These are phyloP conservation scores for Suillus spraguei DNA, from an alignment of 768 basidiomycete genomes.

Conservation along the genomic window DNA sequence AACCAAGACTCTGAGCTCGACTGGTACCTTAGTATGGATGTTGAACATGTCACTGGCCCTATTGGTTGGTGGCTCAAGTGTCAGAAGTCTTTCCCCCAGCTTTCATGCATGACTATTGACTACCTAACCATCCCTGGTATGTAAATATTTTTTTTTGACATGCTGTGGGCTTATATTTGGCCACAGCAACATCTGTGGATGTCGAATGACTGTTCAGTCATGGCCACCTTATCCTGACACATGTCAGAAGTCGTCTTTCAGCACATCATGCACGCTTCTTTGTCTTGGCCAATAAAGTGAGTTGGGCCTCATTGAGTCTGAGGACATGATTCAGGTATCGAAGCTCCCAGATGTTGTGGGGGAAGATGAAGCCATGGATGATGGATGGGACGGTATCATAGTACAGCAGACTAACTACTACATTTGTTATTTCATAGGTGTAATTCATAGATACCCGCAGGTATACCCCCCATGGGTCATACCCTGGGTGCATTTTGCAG, in stretches of 20 bases:
- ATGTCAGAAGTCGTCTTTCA: slow-evolving; percentile 18
- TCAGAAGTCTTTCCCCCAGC: slow-evolving; percentile 34
- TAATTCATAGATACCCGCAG: too few relatives aligned
- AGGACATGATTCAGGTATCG: slow-evolving; percentile 23
- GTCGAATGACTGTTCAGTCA: slow-evolving; percentile 32
- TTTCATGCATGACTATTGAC: slow-evolving; percentile 37
- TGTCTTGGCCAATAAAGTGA: slow-evolving; percentile 35
- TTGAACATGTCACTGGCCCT: slow-evolving; percentile 27
- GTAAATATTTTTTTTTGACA: slow-evolving; percentile 25
- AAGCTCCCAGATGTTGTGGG: slow-evolving; percentile 13
- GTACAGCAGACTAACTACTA: too few relatives aligned
- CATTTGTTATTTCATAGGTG: too few relatives aligned
- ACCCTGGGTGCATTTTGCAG: too few relatives aligned
- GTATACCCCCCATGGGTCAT: too few relatives aligned
- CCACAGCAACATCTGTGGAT: slow-evolving; percentile 31
- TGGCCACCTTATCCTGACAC: slow-evolving; percentile 25
- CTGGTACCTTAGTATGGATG: slow-evolving; percentile 27
- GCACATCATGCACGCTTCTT: slow-evolving; percentile 29
- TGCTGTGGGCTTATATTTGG: slow-evolving; percentile 13
- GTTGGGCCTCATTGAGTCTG: slow-evolving; percentile 24
- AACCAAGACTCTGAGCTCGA: slow-evolving; percentile 31
- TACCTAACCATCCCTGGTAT: slow-evolving; percentile 36
- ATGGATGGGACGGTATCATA: background rate
- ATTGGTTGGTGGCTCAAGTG: slow-evolving; percentile 34
- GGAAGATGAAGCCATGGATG: slow-evolving; percentile 11